Conservation (phyloP, 164 flowering plant genomes). For the Tetracentron sinense region DNA sequence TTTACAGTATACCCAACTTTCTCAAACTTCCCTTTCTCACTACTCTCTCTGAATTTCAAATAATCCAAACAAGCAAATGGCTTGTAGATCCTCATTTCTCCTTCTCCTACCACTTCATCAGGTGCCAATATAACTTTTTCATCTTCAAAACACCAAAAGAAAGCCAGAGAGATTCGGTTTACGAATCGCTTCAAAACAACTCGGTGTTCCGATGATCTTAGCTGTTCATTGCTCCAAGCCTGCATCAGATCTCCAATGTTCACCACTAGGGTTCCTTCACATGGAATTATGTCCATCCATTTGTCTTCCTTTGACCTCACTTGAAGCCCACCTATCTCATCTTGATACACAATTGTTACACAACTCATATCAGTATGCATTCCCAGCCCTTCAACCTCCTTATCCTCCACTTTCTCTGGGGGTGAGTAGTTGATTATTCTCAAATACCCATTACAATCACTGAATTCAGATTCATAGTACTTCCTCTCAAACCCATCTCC, state of each 20-base stretch:
- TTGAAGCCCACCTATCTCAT: slow-evolving; percentile 80
- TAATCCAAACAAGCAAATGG: slow-evolving; percentile 70
- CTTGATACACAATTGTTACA: slow-evolving; percentile 73
- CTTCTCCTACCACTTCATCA: slow-evolving; percentile 67
- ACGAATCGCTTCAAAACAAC: slow-evolving; percentile 44
- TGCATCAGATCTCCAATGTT: slow-evolving; percentile 86
- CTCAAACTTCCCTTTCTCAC: slow-evolving; percentile 69
- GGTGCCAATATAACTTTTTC: slow-evolving; percentile 70
- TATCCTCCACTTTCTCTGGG: slow-evolving; percentile 25
- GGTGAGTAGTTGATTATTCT: slow-evolving; percentile 74
- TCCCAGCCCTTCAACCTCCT: slow-evolving; percentile 83
- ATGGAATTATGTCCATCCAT: slow-evolving; percentile 72
- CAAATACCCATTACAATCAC: slow-evolving; percentile 68
- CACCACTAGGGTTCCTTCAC: slow-evolving; percentile 63
- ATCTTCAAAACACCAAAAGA: slow-evolving; percentile 94
- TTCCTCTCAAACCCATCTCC: slow-evolving; percentile 47
- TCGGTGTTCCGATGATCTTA: slow-evolving; percentile 81
- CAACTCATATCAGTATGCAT: slow-evolving; percentile 98
- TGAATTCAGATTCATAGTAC: slow-evolving; percentile 49
- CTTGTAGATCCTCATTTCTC: slow-evolving; percentile 42
- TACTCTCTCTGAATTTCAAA: slow-evolving; percentile 67
- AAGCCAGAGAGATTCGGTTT: slow-evolving; percentile 65
- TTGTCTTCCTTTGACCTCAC: slow-evolving; percentile 69
- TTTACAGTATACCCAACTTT: slow-evolving; percentile 73
- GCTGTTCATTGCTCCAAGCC: slow-evolving; percentile 84